A percentile compares a stretch with the other conserved stretches of the same genome.
Evolutionary conservation across 345 rosid genomes (phyloP).

Genomic region (Eucalyptus cloeziana): DNA sequence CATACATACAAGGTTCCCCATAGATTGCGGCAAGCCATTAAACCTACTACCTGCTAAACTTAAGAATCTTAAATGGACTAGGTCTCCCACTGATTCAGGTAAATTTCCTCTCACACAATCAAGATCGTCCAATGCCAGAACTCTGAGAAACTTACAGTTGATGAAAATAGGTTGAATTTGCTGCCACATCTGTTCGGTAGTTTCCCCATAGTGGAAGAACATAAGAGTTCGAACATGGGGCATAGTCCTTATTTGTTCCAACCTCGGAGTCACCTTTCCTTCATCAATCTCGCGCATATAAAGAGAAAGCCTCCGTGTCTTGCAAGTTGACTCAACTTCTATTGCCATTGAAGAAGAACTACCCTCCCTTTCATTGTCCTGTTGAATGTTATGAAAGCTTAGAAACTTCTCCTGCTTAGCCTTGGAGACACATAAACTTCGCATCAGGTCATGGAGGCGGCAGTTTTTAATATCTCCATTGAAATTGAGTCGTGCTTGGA

Average conservation of each 20-base stretch:
- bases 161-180: too few species aligned
- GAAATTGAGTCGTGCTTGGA: accelerated
- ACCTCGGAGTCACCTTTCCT: neutral
- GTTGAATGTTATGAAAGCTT: neutral
- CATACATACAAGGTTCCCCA: conserved; percentile 11
- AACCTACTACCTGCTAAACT: neutral
- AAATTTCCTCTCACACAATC: neutral
- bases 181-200: accelerated
- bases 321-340: neutral
- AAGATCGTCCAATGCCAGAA: conserved; percentile 3
- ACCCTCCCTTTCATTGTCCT: neutral
- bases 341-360: neutral
- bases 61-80: conserved; percentile 22
- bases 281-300: neutral
- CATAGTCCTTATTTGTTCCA: neutral
- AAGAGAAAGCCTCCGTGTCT: neutral
- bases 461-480: accelerated
- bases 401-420: conserved; percentile 13
- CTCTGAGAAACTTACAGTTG: neutral
- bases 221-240: too few species aligned
- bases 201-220: accelerated
- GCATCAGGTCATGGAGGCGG: accelerated
- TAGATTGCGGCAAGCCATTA: neutral
- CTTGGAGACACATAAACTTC: neutral
- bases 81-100: conserved; percentile 1